Percentiles rank a stretch among this genome's conserved stretches.
phyloP scores from a whole-genome alignment of 2,329 filamentous ascomycete genomes.

The Hawksworthiomyces lignivorus region DNA sequence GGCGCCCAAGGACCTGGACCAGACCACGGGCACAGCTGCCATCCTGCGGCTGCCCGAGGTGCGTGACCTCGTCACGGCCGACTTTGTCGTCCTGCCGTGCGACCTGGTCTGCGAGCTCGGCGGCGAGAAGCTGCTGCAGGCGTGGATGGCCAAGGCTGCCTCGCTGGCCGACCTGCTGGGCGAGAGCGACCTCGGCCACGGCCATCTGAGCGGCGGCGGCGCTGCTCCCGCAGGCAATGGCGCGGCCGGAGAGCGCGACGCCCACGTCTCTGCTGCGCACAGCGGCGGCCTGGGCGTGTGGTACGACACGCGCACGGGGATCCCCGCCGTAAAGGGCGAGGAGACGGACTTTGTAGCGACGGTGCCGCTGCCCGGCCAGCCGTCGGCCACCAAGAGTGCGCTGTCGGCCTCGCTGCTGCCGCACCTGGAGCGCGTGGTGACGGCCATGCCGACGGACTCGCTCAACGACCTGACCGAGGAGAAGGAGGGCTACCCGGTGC shows the following conservation, averaged over 20 bases:
- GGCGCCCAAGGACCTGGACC: conserved; percentile 65
- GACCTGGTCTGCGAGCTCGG: conserved; percentile 87
- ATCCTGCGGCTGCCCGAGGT: conserved; percentile 80
- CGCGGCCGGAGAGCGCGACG: conserved; percentile 3
- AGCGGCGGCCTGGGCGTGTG: conserved; percentile 82
- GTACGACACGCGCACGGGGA: conserved; percentile 73
- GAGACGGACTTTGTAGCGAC: conserved; percentile 89
- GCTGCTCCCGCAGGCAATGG: conserved; percentile 18
- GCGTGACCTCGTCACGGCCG: conserved; percentile 65
- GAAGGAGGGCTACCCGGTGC: conserved; percentile 63
- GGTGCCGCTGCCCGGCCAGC: conserved; percentile 53
- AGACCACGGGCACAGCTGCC: conserved; percentile 84
- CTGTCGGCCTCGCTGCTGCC: conserved; percentile 47
- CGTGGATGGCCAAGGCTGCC: conserved; percentile 83
- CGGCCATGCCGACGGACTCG: conserved; percentile 81
- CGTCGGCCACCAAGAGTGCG: conserved; percentile 42
- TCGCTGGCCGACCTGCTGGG: conserved; percentile 56
- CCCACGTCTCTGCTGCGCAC: conserved; percentile 26
- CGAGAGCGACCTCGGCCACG: conserved; percentile 22
- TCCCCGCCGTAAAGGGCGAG: conserved; percentile 71
- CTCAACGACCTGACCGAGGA: conserved; percentile 76
- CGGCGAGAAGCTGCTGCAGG: conserved; percentile 73
- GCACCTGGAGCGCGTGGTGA: conserved; percentile 69
- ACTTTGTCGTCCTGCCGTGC: conserved; percentile 88
- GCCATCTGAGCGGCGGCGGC: not conserved